Evolutionary conservation across 2,329 filamentous ascomycete genomes (phyloP), one percentile per base, ranked within the genome.

Genomic region (Dendrostoma leiphaemia): DNA sequence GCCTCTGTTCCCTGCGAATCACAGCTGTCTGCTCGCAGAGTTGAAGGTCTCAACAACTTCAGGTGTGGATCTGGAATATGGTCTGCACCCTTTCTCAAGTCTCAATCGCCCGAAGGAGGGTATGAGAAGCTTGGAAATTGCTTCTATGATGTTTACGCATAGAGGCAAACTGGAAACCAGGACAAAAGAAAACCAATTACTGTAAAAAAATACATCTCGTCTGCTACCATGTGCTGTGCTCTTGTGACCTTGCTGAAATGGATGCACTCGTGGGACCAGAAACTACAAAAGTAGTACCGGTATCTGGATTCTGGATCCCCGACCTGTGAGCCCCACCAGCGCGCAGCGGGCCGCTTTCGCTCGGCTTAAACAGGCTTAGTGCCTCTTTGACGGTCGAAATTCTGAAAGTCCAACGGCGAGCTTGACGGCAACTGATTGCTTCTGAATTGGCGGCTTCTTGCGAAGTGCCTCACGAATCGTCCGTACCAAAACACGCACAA

Each of bases 131-230:
- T 54, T 26, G 37, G 37, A 40, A 40, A 41, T 13, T n/a, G 17
- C 35, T 40, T 40, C 35, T n/a, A 34, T 50, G n/a, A n/a, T 28
- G 51, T 54, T 46, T 51, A 43, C 48, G 38, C 51, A 35, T 48
- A 40, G 34, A 32, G 41, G 35, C 40, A 32, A 45, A 17, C 23
- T 48, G 44, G 28, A 52, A 56, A 44, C 9, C 12, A 40, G n/a
- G n/a, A 51, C 49, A 37, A 29, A 50, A 48, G 43, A 50, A 47
- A 51, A n/a, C n/a, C n/a, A 35, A 50, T 51, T 21, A 6, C 6
- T 35, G 31, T 23, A 54, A 49, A 28, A 10, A n/a, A 43, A 12
- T 19, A 21, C 13, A 31, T 7, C 8, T 29, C 32, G n/a, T n/a
- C 35, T 43, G n/a, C n/a, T n/a, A n/a, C n/a, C n/a, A n/a, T 15